These are phyloP conservation scores for Eragrostis curvula DNA, from an alignment of 176 grass and related monocot species.

Conservation along the genomic window DNA sequence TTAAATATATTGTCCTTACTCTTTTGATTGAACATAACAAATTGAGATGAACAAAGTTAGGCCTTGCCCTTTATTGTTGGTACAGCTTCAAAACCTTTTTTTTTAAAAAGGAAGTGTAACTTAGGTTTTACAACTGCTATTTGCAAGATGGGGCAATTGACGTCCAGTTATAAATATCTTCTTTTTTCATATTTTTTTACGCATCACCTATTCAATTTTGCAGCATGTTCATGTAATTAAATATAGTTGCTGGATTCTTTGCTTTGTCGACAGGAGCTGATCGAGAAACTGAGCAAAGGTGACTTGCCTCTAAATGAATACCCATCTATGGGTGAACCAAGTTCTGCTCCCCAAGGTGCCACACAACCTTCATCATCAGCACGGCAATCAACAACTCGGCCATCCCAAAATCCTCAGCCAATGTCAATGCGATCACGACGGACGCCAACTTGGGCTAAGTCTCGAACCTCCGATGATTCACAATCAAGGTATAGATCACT, in stretches of 20 bases:
- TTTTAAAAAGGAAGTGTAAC: neutral
- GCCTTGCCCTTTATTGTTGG: neutral
- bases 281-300: constrained; percentile 79
- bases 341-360: constrained; percentile 44
- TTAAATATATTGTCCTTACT: neutral
- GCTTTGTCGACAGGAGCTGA: constrained; percentile 66
- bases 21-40: constrained; percentile 3
- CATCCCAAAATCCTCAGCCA: constrained; percentile 51
- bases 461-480: constrained; percentile 65
- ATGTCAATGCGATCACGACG: constrained; percentile 79
- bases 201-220: neutral
- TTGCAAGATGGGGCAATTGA: neutral
- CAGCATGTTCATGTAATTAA: neutral
- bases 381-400: neutral
- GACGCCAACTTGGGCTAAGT: constrained; percentile 84
- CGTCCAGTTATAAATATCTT: neutral
- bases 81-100: neutral
- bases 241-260: constrained; percentile 7
- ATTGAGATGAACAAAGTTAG: neutral
- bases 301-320: constrained; percentile 77
- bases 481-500: constrained; percentile 69
- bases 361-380: constrained; percentile 10
- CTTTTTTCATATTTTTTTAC: neutral
- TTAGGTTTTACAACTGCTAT: neutral
- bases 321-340: constrained; percentile 69